Evolutionary conservation across 352 stramenopile genomes (phyloP).

Genomic region (Blastocystis sp.): DNA sequence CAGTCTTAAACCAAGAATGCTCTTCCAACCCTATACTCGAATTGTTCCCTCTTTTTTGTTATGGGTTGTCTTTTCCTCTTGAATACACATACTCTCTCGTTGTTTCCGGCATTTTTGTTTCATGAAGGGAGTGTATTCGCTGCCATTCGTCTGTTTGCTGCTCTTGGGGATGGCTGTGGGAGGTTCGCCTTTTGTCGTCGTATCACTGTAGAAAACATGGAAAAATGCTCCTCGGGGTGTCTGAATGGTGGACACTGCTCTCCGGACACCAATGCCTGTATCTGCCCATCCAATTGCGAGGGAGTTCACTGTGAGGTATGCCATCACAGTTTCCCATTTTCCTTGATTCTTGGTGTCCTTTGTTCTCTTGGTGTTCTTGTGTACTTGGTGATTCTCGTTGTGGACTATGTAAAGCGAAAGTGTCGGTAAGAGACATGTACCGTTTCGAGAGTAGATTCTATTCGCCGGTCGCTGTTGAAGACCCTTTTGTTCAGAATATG

Average conservation of each 20-base stretch:
- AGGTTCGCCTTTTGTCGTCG: not conserved
- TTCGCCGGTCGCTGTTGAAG: not conserved
- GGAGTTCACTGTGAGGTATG: not conserved
- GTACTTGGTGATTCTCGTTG: not conserved
- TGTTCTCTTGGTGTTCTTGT: not conserved
- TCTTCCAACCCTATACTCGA: too few relatives aligned
- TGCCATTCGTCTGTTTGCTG: too few relatives aligned
- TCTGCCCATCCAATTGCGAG: not conserved
- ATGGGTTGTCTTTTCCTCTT: too few relatives aligned
- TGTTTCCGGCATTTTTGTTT: too few relatives aligned
- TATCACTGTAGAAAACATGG: not conserved
- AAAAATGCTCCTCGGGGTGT: not conserved
- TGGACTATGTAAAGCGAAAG: not conserved
- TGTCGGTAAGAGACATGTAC: not conserved
- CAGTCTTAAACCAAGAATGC: conserved; percentile 12
- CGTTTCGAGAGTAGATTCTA: not conserved
- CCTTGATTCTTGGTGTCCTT: not conserved
- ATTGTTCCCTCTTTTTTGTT: too few relatives aligned
- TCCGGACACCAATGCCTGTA: not conserved
- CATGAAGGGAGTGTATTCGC: too few relatives aligned
- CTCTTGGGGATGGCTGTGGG: too few relatives aligned
- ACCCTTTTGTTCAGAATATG: conserved; percentile 11
- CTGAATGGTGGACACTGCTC: not conserved
- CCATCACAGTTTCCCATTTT: not conserved
- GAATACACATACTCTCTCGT: too few relatives aligned